Conservation (phyloP, 306 rosid species). For the Ziziphus jujuba region DNA sequence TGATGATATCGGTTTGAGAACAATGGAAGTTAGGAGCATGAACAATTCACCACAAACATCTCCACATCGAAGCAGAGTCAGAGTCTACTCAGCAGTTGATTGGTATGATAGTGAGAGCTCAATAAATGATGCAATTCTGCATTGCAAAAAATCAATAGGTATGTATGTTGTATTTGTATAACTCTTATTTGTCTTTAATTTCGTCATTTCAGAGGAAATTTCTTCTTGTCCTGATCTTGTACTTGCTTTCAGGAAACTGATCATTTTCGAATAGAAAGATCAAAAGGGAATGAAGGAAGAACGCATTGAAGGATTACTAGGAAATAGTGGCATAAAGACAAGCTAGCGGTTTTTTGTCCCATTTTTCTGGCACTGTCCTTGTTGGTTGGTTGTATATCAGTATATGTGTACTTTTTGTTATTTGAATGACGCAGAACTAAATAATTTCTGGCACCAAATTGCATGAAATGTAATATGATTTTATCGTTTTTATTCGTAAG, state of each 20-base stretch:
- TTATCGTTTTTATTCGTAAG: too few species aligned
- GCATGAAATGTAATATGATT: too few species aligned
- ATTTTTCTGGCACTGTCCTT: constrained; percentile 15
- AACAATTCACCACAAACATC: constrained; percentile 36
- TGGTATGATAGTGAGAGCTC: constrained; percentile 42
- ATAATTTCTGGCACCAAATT: not conserved
- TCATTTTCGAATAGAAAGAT: not conserved
- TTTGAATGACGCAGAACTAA: constrained; percentile 10
- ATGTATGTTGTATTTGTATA: not conserved
- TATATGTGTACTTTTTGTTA: constrained; percentile 6
- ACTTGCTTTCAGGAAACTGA: constrained; percentile 41
- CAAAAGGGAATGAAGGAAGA: constrained; percentile 18
- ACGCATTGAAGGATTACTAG: constrained; percentile 17
- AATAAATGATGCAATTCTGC: constrained; percentile 66
- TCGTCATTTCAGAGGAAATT: not conserved
- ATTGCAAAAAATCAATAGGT: constrained; percentile 74
- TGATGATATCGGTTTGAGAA: constrained; percentile 42
- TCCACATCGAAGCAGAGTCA: constrained; percentile 24
- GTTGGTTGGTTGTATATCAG: not conserved
- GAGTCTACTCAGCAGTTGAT: not conserved
- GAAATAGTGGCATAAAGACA: constrained; percentile 18
- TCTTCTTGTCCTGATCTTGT: not conserved
- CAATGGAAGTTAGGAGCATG: constrained; percentile 29
- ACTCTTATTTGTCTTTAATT: not conserved
- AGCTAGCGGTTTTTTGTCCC: constrained; percentile 35